phyloP scores from a whole-genome alignment of 139 green algal species.

The Desmodesmus armatus region DNA sequence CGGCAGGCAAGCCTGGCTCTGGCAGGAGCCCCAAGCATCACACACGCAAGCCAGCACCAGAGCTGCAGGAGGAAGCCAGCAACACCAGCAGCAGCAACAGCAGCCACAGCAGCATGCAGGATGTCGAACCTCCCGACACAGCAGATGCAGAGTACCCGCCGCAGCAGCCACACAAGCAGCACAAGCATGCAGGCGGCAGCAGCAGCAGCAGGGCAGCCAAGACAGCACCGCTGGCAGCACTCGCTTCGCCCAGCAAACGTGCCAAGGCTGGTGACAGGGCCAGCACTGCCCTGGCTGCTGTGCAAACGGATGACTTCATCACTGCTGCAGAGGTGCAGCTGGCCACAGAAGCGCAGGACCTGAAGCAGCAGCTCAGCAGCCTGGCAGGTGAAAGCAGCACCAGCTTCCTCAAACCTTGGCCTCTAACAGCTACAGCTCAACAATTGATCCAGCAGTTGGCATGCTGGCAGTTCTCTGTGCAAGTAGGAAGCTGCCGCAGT shows the following conservation, averaged over 20 bases:
- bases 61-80: not conserved
- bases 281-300: not conserved
- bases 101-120: conserved; percentile 10
- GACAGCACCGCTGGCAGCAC: not conserved
- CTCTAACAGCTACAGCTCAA: no score
- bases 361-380: conserved; percentile 53
- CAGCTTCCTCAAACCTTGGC: no score
- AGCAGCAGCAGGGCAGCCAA: conserved; percentile 22
- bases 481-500: not conserved
- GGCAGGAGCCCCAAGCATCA: no score
- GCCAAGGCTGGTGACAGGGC: not conserved
- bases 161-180: conserved; percentile 22
- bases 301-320: conserved; percentile 56
- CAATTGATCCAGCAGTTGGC: no score
- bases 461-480: no score
- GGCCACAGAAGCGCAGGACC: conserved; percentile 53
- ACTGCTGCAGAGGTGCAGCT: conserved; percentile 31
- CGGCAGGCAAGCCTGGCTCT: no score
- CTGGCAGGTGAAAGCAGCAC: conserved; percentile 48
- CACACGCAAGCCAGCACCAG: not conserved
- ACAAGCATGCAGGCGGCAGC: conserved; percentile 1
- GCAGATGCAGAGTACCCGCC: not conserved
- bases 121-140: not conserved
- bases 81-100: conserved; percentile 24
- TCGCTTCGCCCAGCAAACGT: not conserved